These are phyloP conservation scores for Nicotiana noctiflora DNA, from an alignment of 257 asterid species.

Conservation along the genomic window DNA sequence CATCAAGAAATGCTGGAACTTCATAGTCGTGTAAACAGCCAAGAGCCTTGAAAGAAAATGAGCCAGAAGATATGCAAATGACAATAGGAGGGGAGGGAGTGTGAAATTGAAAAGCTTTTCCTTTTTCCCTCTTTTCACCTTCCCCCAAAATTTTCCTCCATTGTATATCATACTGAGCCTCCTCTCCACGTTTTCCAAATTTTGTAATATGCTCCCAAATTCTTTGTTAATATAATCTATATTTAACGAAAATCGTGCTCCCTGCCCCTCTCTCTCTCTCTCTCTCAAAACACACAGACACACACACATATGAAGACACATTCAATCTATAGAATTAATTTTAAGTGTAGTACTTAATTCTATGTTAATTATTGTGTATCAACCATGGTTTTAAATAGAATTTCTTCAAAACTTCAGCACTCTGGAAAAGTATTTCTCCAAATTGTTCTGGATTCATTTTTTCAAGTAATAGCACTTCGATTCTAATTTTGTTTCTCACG, in stretches of 20 bases:
- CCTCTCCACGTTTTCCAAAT: constrained; percentile 14
- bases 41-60: constrained; percentile 58
- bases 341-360: background rate
- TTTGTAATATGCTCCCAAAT: constrained; percentile 27
- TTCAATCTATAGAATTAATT: background rate
- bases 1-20: constrained; percentile 99
- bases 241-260: background rate
- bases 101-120: background rate
- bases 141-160: background rate
- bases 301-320: too few species aligned
- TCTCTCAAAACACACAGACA: too few species aligned
- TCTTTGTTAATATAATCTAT: constrained; percentile 31
- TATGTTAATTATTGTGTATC: too few species aligned
- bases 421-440: too few species aligned
- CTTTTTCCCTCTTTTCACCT: background rate
- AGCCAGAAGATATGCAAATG: background rate
- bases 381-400: background rate
- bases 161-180: background rate
- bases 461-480: too few species aligned
- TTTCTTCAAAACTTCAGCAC: too few species aligned
- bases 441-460: too few species aligned
- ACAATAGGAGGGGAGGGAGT: background rate
- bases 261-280: background rate
- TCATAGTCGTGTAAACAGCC: constrained; percentile 91
- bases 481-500: too few species aligned